Evolutionary conservation across 306 rosid species (phyloP).

Genomic region (Aeschynomene evenia): DNA sequence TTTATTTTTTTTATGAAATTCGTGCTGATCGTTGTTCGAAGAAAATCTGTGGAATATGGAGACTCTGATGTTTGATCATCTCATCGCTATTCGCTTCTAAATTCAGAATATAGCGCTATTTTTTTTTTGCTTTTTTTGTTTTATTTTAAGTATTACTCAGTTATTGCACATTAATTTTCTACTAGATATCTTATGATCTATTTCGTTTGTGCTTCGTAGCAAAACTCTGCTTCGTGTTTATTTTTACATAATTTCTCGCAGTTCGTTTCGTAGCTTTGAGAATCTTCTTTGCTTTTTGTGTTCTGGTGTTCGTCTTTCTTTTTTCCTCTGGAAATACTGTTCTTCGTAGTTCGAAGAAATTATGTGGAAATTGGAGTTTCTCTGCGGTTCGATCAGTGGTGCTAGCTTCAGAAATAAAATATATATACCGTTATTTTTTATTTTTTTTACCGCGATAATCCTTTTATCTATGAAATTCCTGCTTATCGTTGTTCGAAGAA

Average conservation of each 20-base stretch:
- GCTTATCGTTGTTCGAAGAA: not conserved
- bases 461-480: not conserved
- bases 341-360: not conserved
- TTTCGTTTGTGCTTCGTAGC: too few relatives aligned
- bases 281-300: not conserved
- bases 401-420: not conserved
- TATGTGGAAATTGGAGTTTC: not conserved
- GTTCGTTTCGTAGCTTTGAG: not conserved
- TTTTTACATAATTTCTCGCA: too few relatives aligned
- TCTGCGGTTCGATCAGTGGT: too few relatives aligned
- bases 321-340: not conserved
- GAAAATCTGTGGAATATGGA: not conserved
- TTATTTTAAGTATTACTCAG: not conserved
- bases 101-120: too few relatives aligned
- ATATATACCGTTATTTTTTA: not conserved
- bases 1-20: not conserved
- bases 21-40: not conserved
- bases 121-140: not conserved
- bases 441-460: not conserved
- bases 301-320: not conserved
- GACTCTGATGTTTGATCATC: constrained; percentile 7
- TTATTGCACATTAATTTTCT: not conserved
- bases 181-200: too few relatives aligned
- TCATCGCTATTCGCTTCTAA: too few relatives aligned
- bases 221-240: not conserved